Evolutionary conservation across 805 yeast species (phyloP).

Genomic region (Starmerella stigmatis): DNA sequence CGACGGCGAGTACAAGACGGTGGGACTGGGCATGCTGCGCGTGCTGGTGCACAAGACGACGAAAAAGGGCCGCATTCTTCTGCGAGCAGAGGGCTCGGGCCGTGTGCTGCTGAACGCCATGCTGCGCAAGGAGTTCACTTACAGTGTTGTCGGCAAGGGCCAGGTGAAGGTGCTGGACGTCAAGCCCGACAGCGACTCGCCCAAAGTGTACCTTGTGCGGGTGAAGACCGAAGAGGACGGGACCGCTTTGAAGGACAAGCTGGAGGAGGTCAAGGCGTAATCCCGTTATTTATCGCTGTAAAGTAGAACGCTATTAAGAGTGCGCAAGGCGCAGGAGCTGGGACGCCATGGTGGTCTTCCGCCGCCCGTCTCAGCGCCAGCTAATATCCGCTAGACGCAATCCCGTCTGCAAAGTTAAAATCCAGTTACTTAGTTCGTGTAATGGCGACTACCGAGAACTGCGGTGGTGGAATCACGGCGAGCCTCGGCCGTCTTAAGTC

Average conservation of each 20-base stretch:
- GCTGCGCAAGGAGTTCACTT: constrained; percentile 48
- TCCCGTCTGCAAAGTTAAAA: too few relatives aligned
- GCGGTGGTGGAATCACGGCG: too few relatives aligned
- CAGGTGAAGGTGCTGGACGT: constrained; percentile 60
- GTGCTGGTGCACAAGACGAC: constrained; percentile 52
- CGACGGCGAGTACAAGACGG: constrained; percentile 33
- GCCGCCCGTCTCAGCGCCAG: too few relatives aligned
- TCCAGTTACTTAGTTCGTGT: too few relatives aligned
- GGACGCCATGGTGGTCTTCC: too few relatives aligned
- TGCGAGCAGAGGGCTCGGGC: constrained; percentile 83
- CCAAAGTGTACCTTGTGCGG: constrained; percentile 59
- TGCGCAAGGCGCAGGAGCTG: too few relatives aligned
- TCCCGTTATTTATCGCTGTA: neutral
- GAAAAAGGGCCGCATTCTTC: constrained; percentile 55
- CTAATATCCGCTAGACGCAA: too few relatives aligned
- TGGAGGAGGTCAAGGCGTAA: constrained; percentile 26
- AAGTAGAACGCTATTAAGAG: too few relatives aligned
- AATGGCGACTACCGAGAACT: too few relatives aligned
- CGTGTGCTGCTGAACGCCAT: constrained; percentile 62
- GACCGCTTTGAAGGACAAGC: constrained; percentile 36
- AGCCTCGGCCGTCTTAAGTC: too few relatives aligned
- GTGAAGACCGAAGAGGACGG: constrained; percentile 74
- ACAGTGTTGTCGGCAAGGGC: constrained; percentile 51
- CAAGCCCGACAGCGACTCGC: constrained; percentile 39
- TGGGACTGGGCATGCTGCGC: constrained; percentile 76